Evolutionary conservation across 2,329 filamentous ascomycete species (phyloP), one percentile per base, ranked within the genome.

Genomic region (Penicillium sp.): DNA sequence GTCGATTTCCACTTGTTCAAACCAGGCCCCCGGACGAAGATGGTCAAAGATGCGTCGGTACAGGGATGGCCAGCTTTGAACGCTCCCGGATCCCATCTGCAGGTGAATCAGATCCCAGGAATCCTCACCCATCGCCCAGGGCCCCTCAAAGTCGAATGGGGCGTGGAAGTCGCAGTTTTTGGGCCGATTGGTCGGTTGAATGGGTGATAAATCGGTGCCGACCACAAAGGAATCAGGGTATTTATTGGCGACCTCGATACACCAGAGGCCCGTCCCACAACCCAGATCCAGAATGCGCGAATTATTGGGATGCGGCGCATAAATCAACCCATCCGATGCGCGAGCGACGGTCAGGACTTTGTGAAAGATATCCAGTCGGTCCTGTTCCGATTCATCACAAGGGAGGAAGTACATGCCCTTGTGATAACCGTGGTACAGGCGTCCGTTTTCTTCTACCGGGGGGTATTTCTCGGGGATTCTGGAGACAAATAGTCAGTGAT

Each of bases 1-100:
- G 74, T 98, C 91, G 54, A 98, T 89, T 72, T 98, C 93, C 48
- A 96, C 85, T 65, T 96, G 91, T 74, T 98, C 93, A 54, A 97
- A 82, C 53, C 93, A 93, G 42, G 79, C 82, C 1, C 88, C 87
- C 1, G 91, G 91, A 65, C 86, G 87, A 26, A 97, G 81, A 69
- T 96, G 90, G 84, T 82, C 77, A 64, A 86, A 87, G 31, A 88
- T 79, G 65, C 90, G 89, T 60, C 79, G 77, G 73, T 96, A 97
- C 44, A 95, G 77, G 46, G 83, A 81, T 4, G 82, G 80, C 92
- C 91, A 97, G 68, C 86, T 87, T 22, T 82, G 80, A 50, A 97
- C 88, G 71, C 88, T 90, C 11, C 93, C 93, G 62, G 84, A 83
- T 21, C 93, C 85, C 82, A 90, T 87, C 55, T 90, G 87, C 70